phyloP scores from a whole-genome alignment of 768 basidiomycete species.

The Clathrus columnatus region DNA sequence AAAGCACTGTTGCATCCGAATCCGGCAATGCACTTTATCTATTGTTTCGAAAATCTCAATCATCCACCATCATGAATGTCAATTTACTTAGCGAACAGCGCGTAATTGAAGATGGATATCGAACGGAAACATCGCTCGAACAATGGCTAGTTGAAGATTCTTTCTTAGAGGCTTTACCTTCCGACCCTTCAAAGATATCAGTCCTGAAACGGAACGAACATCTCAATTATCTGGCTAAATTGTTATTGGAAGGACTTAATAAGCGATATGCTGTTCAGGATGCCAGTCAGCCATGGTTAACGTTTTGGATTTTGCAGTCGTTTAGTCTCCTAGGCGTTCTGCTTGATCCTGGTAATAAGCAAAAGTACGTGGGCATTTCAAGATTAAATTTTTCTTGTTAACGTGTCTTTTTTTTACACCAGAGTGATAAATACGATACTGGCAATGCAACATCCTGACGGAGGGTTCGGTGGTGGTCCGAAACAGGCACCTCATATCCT shows the following conservation, averaged over 20 bases:
- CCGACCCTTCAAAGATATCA: slow-evolving; percentile 16
- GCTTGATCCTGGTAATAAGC: slow-evolving; percentile 68
- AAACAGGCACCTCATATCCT: slow-evolving; percentile 83
- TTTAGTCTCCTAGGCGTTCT: slow-evolving; percentile 72
- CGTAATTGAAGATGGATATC: slow-evolving; percentile 38
- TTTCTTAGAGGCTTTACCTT: slow-evolving; percentile 30
- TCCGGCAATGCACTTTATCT: slow-evolving; percentile 20
- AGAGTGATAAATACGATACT: slow-evolving; percentile 79
- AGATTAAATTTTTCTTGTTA: not conserved
- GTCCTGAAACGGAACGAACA: slow-evolving; percentile 56
- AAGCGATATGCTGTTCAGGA: slow-evolving; percentile 75
- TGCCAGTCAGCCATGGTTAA: slow-evolving; percentile 90
- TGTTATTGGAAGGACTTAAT: slow-evolving; percentile 74
- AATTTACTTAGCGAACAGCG: slow-evolving; percentile 14
- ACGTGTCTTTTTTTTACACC: not conserved
- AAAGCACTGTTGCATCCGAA: too few species aligned
- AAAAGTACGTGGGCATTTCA: slow-evolving; percentile 43
- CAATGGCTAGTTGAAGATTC: slow-evolving; percentile 62
- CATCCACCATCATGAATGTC: slow-evolving; percentile 21
- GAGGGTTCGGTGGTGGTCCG: slow-evolving; percentile 90
- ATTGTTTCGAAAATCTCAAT: not conserved
- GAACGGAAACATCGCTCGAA: slow-evolving; percentile 50
- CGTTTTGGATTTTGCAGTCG: slow-evolving; percentile 88
- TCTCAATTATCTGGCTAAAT: slow-evolving; percentile 64
- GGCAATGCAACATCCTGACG: slow-evolving; percentile 73